Conservation (phyloP, 148 eudicot species). For the Selenicereus undatus region DNA sequence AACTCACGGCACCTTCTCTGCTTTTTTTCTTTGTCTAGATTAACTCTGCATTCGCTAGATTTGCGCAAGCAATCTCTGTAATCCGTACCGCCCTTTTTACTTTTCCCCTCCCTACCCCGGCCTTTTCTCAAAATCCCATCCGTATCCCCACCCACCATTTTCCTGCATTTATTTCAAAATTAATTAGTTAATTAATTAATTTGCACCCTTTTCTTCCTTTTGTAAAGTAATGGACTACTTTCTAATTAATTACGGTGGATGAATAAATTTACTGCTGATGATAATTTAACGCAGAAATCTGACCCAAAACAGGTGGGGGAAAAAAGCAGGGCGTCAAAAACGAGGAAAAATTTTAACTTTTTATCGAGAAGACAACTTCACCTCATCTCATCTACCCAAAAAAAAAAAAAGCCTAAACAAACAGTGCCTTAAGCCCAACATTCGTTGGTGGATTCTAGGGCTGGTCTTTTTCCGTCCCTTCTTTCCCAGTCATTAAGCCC, state of each 20-base stretch:
- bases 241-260: not conserved
- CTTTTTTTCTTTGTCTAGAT: not conserved
- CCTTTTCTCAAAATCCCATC: not conserved
- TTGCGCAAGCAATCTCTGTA: slow-evolving; percentile 26
- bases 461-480: not conserved
- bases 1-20: not conserved
- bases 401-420: not conserved
- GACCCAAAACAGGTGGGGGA: not conserved
- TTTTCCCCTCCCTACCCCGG: not conserved
- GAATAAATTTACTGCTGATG: not conserved
- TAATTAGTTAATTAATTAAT: not conserved
- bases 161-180: not conserved
- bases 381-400: not conserved
- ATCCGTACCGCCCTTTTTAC: not conserved
- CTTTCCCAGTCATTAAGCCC: not conserved
- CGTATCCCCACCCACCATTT: not conserved
- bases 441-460: slow-evolving; percentile 26
- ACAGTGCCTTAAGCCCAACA: slow-evolving; percentile 17
- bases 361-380: slow-evolving; percentile 15
- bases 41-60: slow-evolving; percentile 14
- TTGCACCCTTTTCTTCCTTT: not conserved
- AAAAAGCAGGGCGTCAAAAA: slow-evolving; percentile 5
- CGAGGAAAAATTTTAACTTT: slow-evolving; percentile 5
- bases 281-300: slow-evolving; percentile 4
- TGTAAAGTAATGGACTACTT: not conserved